Evolutionary conservation across 495 filamentous ascomycete species (phyloP), one percentile per base, ranked within the genome.

Genomic region (Pyrenopolyporus hunteri): DNA sequence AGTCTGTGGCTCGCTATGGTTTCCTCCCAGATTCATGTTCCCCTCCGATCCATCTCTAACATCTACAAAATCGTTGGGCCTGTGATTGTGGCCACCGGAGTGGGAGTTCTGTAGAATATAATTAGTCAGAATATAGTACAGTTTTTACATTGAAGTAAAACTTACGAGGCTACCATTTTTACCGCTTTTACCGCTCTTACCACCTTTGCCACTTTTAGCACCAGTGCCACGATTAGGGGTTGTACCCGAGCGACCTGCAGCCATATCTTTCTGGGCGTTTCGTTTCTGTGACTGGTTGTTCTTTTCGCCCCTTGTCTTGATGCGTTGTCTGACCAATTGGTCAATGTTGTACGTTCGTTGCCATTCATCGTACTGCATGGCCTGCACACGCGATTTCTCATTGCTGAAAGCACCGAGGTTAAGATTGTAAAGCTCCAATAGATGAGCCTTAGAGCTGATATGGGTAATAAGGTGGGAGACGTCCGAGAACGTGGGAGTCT

Each of bases 381-480:
- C 77, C 62, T 4, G 74, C 70, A 4, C 84, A 82, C 0, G 70
- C 66, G n/a, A n/a, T n/a, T n/a, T n/a, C 4, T 59, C 56, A 31
- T 95, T 88, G 19, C 80, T 75, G 22, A 80, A 74, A 42, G 85
- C 80, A 54, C 80, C 81, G 48, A 96, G 80, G 57, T 87, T 80
- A 29, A 89, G 75, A 60, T 89, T 90, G 80, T 89, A 90, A 43
- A 87, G 82, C 60, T 88, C 78, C 11, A 89, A 82, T 8, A 96
- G 74, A 70, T 97, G 92, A 28, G 85, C 86, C 67, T 96, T 96
- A 45, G 91, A 96, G 19, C 85, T 81, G 13, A 95, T 81, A 65
- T 97, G 92, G 26, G 92, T 97, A 54, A 97, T 80, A 19, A 96
- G 78, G 66, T 96, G 92, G 11, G 92, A 95, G 26, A 90, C 74